A percentile compares a stretch with the other conserved stretches of the same genome.
Evolutionary conservation across 768 basidiomycete species (phyloP).

Genomic region (Fistulinella prunicolor): DNA sequence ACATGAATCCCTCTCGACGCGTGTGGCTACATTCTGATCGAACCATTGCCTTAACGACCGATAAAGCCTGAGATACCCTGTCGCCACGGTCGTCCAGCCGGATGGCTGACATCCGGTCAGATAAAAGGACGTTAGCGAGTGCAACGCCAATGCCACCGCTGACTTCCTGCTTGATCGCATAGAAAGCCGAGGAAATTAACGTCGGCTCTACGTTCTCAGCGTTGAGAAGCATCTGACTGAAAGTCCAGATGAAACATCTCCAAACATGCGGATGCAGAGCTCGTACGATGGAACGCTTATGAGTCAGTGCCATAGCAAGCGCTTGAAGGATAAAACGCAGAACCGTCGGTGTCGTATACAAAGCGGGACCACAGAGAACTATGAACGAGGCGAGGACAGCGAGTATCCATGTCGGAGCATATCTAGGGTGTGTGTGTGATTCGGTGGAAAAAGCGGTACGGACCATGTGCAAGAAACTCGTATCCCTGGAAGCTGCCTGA

Average conservation of each 20-base stretch:
- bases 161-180: constrained; percentile 46
- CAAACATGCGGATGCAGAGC: constrained; percentile 46
- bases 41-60: constrained; percentile 40
- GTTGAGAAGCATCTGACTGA: constrained; percentile 36
- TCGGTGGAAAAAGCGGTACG: constrained; percentile 26
- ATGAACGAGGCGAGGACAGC: constrained; percentile 45
- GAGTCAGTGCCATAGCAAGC: constrained; percentile 32
- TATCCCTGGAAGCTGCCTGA: background rate
- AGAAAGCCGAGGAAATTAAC: constrained; percentile 37
- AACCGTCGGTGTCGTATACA: constrained; percentile 41
- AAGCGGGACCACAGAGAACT: constrained; percentile 41
- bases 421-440: constrained; percentile 16
- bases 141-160: constrained; percentile 41
- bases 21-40: constrained; percentile 21
- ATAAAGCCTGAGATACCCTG: constrained; percentile 35
- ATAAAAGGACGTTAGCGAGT: constrained; percentile 41
- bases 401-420: constrained; percentile 44
- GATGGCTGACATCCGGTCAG: background rate
- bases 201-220: constrained; percentile 21
- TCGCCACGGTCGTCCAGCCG: constrained; percentile 12
- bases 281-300: constrained; percentile 36
- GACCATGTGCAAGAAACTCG: constrained; percentile 28
- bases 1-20: constrained; percentile 31
- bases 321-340: constrained; percentile 39
- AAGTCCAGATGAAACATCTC: constrained; percentile 58